A percentile compares a stretch with the other conserved stretches of the same genome.
These are phyloP conservation scores for Claviceps fusiformis DNA, from an alignment of 2,329 filamentous ascomycete species.

Conservation along the genomic window DNA sequence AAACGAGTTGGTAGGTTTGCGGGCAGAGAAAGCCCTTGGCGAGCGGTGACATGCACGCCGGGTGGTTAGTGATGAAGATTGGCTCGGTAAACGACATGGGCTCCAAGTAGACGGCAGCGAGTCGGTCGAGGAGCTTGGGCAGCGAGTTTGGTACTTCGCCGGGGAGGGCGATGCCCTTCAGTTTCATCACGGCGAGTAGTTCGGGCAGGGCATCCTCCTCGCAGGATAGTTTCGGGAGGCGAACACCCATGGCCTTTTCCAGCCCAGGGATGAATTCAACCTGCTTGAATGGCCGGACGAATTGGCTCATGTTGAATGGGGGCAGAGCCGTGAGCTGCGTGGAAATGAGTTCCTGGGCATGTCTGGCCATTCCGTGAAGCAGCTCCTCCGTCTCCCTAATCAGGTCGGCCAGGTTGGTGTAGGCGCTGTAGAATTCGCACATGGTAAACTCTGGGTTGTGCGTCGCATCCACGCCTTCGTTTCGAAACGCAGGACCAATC, in stretches of 20 bases:
- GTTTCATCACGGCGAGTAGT: slow-evolving; percentile 37
- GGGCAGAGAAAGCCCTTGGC: slow-evolving; percentile 73
- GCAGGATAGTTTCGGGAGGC: slow-evolving; percentile 49
- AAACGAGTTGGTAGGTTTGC: slow-evolving; percentile 54
- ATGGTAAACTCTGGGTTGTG: slow-evolving; percentile 97
- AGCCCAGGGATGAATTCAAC: slow-evolving; percentile 75
- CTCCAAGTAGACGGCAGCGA: slow-evolving; percentile 67
- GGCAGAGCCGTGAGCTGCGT: slow-evolving; percentile 32
- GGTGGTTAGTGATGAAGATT: slow-evolving; percentile 81
- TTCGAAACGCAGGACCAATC: slow-evolving; percentile 83
- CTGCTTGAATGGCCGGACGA: slow-evolving; percentile 44
- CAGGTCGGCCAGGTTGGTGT: slow-evolving; percentile 61
- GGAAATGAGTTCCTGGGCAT: slow-evolving; percentile 33
- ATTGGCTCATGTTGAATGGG: slow-evolving; percentile 33
- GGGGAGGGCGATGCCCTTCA: slow-evolving; percentile 51
- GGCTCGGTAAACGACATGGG: slow-evolving; percentile 53
- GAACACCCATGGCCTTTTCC: slow-evolving; percentile 50
- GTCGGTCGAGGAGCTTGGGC: slow-evolving; percentile 63
- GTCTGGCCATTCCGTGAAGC: slow-evolving; percentile 43
- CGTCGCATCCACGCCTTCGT: slow-evolving; percentile 80
- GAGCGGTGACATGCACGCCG: slow-evolving; percentile 79
- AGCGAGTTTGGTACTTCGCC: slow-evolving; percentile 47
- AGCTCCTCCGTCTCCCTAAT: slow-evolving; percentile 65
- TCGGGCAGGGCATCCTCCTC: slow-evolving; percentile 41
- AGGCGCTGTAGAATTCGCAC: slow-evolving; percentile 91